Conservation (phyloP, 495 filamentous ascomycete genomes). For the Staphylotrichum tortipilum region DNA sequence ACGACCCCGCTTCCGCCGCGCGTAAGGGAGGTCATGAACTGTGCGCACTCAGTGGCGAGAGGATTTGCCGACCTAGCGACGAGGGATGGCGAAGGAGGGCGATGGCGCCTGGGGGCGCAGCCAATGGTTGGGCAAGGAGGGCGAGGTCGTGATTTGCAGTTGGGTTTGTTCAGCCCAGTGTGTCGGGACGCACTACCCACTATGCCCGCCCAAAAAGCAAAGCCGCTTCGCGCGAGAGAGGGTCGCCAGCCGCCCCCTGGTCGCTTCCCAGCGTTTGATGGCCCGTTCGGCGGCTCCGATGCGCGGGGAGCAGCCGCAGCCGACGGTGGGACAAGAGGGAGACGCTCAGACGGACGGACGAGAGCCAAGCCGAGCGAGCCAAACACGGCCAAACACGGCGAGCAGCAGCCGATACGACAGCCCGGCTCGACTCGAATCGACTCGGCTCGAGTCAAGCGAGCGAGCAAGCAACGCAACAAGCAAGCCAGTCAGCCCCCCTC, state of each 20-base stretch:
- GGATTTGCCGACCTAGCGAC: not conserved
- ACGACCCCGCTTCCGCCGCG: not conserved
- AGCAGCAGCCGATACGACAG: no score
- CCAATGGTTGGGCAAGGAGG: not conserved
- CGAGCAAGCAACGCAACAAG: no score
- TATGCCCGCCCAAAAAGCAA: not conserved
- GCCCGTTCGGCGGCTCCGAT: not conserved
- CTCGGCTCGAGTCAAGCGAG: not conserved
- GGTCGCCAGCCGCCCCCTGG: not conserved
- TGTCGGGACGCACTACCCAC: not conserved
- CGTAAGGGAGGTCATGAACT: not conserved
- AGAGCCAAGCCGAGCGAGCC: no score
- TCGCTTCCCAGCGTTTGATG: slow-evolving; percentile 4
- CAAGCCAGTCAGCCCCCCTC: no score
- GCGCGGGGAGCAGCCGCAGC: not conserved
- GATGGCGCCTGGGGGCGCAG: not conserved
- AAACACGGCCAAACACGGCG: no score
- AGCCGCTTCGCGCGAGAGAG: not conserved
- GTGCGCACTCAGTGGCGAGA: not conserved
- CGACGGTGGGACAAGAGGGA: not conserved
- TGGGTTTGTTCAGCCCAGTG: not conserved
- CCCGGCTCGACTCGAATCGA: no score
- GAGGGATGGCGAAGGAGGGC: not conserved
- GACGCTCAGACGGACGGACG: no score
- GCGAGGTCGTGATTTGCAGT: not conserved